phyloP scores from a whole-genome alignment of 208 protist genomes.

The Crithidia expoeki region DNA sequence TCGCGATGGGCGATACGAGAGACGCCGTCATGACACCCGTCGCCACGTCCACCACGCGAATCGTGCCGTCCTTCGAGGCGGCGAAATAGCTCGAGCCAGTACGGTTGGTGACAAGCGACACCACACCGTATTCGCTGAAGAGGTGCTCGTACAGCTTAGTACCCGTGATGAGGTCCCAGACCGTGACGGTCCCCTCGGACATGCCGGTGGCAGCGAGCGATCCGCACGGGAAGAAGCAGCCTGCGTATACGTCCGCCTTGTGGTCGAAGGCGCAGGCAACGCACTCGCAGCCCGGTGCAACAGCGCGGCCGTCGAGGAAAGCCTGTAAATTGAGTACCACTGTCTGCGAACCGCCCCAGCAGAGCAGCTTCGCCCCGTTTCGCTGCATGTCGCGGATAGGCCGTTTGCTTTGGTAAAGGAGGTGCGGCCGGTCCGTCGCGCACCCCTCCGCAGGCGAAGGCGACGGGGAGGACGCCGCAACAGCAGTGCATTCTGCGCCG shows the following conservation, averaged over 20 bases:
- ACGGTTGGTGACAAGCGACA: constrained; percentile 63
- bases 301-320: constrained; percentile 25
- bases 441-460: constrained; percentile 10
- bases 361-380: constrained; percentile 56
- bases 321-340: constrained; percentile 54
- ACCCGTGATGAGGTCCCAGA: constrained; percentile 74
- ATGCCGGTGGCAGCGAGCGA: constrained; percentile 73
- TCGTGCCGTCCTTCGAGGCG: constrained; percentile 71
- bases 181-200: constrained; percentile 75
- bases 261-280: constrained; percentile 63
- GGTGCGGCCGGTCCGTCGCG: constrained; percentile 16
- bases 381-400: constrained; percentile 54
- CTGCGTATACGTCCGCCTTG: constrained; percentile 63
- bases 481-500: neutral
- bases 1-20: constrained; percentile 61
- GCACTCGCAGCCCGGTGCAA: neutral
- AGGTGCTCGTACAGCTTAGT: constrained; percentile 68
- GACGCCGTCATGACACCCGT: constrained; percentile 75
- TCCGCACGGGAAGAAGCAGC: constrained; percentile 79
- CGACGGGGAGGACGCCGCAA: neutral
- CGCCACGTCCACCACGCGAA: constrained; percentile 77
- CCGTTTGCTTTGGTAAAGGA: constrained; percentile 54
- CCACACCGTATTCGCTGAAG: constrained; percentile 67
- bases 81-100: constrained; percentile 81
- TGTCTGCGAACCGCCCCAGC: constrained; percentile 70